These are phyloP conservation scores for Chlorociboria aeruginascens DNA, from an alignment of 495 filamentous ascomycete species.

Conservation along the genomic window DNA sequence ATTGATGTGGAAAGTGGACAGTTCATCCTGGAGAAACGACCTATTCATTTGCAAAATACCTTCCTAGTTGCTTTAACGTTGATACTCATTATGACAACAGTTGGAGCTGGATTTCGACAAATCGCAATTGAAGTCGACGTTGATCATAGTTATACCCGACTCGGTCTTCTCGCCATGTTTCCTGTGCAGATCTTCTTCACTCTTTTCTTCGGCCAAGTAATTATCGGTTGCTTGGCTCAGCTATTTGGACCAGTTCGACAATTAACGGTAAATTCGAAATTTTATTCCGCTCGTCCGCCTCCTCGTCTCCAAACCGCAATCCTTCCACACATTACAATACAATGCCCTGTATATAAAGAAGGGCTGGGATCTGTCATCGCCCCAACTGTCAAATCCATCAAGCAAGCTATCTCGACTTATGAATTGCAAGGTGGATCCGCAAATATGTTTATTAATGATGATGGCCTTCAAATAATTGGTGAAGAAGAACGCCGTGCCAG, in stretches of 20 bases:
- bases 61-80: constrained; percentile 53
- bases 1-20: constrained; percentile 63
- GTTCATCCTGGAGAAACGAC: constrained; percentile 47
- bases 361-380: constrained; percentile 51
- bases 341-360: constrained; percentile 66
- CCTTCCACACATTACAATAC: constrained; percentile 58
- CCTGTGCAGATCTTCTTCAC: constrained; percentile 73
- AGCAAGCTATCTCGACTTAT: constrained; percentile 65
- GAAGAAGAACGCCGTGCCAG: constrained; percentile 54
- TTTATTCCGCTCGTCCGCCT: constrained; percentile 58
- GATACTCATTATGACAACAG: constrained; percentile 43
- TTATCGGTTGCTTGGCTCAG: constrained; percentile 63
- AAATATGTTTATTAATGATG: constrained; percentile 74
- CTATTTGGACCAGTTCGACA: constrained; percentile 62
- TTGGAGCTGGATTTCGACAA: constrained; percentile 55
- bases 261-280: constrained; percentile 63
- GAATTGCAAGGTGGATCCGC: constrained; percentile 71
- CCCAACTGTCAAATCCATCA: constrained; percentile 57
- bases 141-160: constrained; percentile 45
- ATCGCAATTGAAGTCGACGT: constrained; percentile 56
- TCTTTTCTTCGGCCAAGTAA: constrained; percentile 63
- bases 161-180: constrained; percentile 47
- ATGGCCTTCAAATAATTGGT: constrained; percentile 57
- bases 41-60: constrained; percentile 54
- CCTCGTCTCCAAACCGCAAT: constrained; percentile 37